A percentile compares a stretch with the other conserved stretches of the same genome.
These are phyloP conservation scores for Pharnaceum exiguum DNA, from an alignment of 148 eudicot species.

Conservation along the genomic window DNA sequence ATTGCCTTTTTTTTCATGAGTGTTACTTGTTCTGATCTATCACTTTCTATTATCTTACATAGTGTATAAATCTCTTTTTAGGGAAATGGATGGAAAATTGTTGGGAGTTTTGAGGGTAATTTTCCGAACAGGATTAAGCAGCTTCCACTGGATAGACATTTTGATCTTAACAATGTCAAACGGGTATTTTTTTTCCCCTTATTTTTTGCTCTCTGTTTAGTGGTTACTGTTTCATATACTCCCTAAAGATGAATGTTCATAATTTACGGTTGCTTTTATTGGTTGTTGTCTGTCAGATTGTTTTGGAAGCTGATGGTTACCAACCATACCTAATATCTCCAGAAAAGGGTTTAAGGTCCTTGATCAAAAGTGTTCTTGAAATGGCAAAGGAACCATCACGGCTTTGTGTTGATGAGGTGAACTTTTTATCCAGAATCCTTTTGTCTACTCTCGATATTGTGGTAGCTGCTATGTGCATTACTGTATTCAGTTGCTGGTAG, in stretches of 20 bases:
- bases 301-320: slow-evolving; percentile 99
- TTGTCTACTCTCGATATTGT: not conserved
- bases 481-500: too few relatives aligned
- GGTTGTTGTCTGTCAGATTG: slow-evolving; percentile 47
- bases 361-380: slow-evolving; percentile 82
- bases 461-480: too few relatives aligned
- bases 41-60: not conserved
- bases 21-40: not conserved
- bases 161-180: slow-evolving; percentile 91
- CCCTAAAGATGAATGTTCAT: not conserved
- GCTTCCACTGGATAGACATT: slow-evolving; percentile 93
- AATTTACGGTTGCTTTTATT: not conserved
- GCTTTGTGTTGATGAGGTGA: slow-evolving; percentile 99
- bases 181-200: slow-evolving; percentile 45
- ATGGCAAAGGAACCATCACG: slow-evolving; percentile 97
- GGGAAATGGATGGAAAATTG: slow-evolving; percentile 98
- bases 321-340: slow-evolving; percentile 99
- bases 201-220: not conserved
- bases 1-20: not conserved
- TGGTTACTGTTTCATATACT: not conserved
- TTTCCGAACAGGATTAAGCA: slow-evolving; percentile 96
- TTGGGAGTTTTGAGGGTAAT: slow-evolving; percentile 94
- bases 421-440: not conserved
- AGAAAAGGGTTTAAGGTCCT: slow-evolving; percentile 91
- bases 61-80: slow-evolving; percentile 22